Evolutionary conservation across 192 early-diverging fungal species (phyloP).

Genomic region (Backusella luteola): DNA sequence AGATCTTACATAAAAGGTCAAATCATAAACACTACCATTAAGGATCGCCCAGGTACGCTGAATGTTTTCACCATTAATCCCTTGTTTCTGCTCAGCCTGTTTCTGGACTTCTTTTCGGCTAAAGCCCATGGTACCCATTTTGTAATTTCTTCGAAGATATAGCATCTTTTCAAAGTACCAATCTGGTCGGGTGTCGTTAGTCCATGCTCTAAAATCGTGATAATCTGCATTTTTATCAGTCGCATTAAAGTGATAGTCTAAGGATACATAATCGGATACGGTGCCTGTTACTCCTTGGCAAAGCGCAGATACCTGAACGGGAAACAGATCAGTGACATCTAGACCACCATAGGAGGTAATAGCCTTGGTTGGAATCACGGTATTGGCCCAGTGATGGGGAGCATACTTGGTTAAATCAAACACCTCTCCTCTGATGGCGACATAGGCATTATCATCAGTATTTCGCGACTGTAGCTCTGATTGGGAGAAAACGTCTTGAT

Average conservation of each 20-base stretch:
- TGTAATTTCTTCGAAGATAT: conserved; percentile 55
- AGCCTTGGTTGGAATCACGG: conserved; percentile 51
- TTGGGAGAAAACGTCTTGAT: conserved; percentile 69
- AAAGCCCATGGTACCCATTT: conserved; percentile 66
- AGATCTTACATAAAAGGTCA: conserved; percentile 65
- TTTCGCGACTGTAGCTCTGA: conserved; percentile 47
- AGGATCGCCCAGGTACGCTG: conserved; percentile 59
- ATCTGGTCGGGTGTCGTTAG: conserved; percentile 56
- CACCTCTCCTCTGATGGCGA: conserved; percentile 76
- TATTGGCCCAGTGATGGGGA: conserved; percentile 46
- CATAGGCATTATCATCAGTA: conserved; percentile 52
- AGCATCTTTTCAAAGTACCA: conserved; percentile 68
- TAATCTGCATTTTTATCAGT: conserved; percentile 52
- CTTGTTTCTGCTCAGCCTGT: conserved; percentile 38
- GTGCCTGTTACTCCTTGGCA: conserved; percentile 36
- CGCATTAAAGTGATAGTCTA: conserved; percentile 49
- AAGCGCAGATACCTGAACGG: conserved; percentile 67
- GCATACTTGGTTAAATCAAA: conserved; percentile 74
- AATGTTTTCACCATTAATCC: conserved; percentile 31
- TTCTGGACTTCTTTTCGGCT: conserved; percentile 55
- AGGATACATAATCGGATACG: conserved; percentile 43
- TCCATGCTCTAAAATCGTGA: conserved; percentile 72
- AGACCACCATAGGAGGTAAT: conserved; percentile 58
- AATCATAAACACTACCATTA: conserved; percentile 69
- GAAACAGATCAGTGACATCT: conserved; percentile 67